Evolutionary conservation across 306 rosid species (phyloP), one percentile per base, ranked within the genome.

Genomic region (Trifolium fragiferum): DNA sequence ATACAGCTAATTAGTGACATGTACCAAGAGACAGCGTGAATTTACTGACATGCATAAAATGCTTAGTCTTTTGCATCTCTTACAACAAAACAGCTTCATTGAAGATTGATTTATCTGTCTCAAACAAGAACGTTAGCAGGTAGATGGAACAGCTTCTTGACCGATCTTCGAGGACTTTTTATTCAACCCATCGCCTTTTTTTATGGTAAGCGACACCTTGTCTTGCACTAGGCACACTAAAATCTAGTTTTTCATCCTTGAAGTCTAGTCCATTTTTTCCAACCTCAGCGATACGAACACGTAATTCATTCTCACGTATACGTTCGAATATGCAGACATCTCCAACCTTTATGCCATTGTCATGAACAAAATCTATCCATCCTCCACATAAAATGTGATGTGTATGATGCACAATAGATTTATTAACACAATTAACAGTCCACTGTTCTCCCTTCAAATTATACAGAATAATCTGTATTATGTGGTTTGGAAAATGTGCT

Each of bases 351-450:
- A 93, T 74, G 83, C 82, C 88, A 80, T 93, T 93, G 64, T 82
- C 83, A 58, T 97, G 97, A 61, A 93, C 97, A 86, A 93, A 93
- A 40, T 96, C 96, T 89, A 90, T 85, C 98, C 97, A 93, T 76
- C 98, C 98, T 60, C 98, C 98, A 70, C 98, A 93, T 11, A 93
- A 89, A 25, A 96, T 93, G 76, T 93, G 98, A 78, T 93, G 85
- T 23, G 97, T 90, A 30, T 27, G 5, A 82, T 93, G 86, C 79
- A 93, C 97, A 85, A 97, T 87, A 66, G 87, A 89, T 70, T 88
- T 75, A 76, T 97, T 96, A 77, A 93, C 93, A 71, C 97, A 90
- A 84, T 93, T 93, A 73, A 93, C 98, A 2, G 90, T 88, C 98
- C 98, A 93, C 63, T 80, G 77, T 80, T 93, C 97, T 69, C 97